Evolutionary conservation across 2,329 filamentous ascomycete genomes (phyloP), one percentile per base, ranked within the genome.

Genomic region (Chaetomiaceae sp.): DNA sequence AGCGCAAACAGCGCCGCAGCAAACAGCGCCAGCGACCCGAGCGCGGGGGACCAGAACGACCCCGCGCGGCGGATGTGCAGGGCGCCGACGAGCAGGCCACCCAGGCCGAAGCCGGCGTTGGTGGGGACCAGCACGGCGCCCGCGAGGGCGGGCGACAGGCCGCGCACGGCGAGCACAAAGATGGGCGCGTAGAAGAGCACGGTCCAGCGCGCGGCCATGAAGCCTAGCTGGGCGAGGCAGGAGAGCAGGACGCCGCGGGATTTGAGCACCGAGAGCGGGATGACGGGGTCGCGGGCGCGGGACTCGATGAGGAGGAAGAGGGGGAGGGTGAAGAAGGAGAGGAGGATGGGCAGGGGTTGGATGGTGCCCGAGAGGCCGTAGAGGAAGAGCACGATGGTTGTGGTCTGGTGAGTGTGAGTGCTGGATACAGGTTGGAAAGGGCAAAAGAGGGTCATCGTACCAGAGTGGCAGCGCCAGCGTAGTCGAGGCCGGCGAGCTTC

Each of bases 171-270:
- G 47, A 93, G 79, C 27, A 86, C 84, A 57, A 88, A 90, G 35
- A 88, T 79, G 0, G 88, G 88, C 0, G 83, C 77, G 65, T 88
- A 94, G 69, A 89, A 93, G 7, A 94, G 71, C 2, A 94, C 74
- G 6, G 75, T 75, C 88, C 87, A 94, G 47, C 88, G 82, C 2
- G 84, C 76, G 60, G 86, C 81, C 86, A 94, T 91, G 62, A 88
- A 76, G 17, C 84, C 81, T 0, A 90, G 73, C 40, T 88, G 86
- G 1, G 83, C 76, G 18, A 90, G 59, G 59, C 87, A 91, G 1
- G 84, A 84, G 18, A 91, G 66, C 3, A 91, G 69, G 1, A 86
- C 79, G 24, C 82, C 83, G 22, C 83, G 77, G 10, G 83, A 87
- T 42, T 73, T 76, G 22, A 94, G 74, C 2, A 93, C 73, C 1